phyloP scores from a whole-genome alignment of 2,329 filamentous ascomycete genomes.

The Chaetoscypha palmicola region DNA sequence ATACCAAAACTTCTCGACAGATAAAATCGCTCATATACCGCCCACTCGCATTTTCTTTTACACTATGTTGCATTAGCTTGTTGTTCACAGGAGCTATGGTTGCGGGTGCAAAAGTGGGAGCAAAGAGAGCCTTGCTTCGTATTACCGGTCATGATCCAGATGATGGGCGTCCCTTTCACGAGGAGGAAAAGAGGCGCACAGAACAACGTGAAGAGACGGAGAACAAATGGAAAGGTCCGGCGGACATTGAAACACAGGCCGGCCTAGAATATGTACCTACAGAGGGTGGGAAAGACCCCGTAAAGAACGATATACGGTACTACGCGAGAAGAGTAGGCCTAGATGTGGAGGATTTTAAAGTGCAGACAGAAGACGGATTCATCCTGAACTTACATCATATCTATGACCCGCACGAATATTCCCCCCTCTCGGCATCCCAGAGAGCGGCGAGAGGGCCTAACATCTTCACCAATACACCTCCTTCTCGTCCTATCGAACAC shows the following conservation, averaged over 20 bases:
- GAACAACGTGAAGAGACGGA: slow-evolving; percentile 39
- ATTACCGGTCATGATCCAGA: slow-evolving; percentile 55
- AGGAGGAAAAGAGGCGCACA: slow-evolving; percentile 61
- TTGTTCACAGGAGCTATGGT: background rate
- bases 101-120: background rate
- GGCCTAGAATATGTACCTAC: slow-evolving; percentile 54
- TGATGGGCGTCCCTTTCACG: slow-evolving; percentile 57
- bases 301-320: slow-evolving; percentile 73
- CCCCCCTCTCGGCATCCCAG: slow-evolving; percentile 41
- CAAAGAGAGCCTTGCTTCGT: slow-evolving; percentile 23
- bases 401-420: slow-evolving; percentile 73
- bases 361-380: slow-evolving; percentile 92
- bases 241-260: slow-evolving; percentile 37
- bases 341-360: slow-evolving; percentile 73
- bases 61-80: slow-evolving; percentile 30
- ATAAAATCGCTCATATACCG: slow-evolving; percentile 62
- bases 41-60: slow-evolving; percentile 65
- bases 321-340: slow-evolving; percentile 84
- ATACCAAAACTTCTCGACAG: slow-evolving; percentile 57
- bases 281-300: slow-evolving; percentile 72
- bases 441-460: slow-evolving; percentile 51
- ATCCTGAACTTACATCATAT: slow-evolving; percentile 85
- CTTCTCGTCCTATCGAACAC: slow-evolving; percentile 33
- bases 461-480: slow-evolving; percentile 47
- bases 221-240: slow-evolving; percentile 55